A percentile compares a stretch with the other conserved stretches of the same genome.
Conservation (phyloP, 148 eudicot genomes). For the Rhododendron ovatum region DNA sequence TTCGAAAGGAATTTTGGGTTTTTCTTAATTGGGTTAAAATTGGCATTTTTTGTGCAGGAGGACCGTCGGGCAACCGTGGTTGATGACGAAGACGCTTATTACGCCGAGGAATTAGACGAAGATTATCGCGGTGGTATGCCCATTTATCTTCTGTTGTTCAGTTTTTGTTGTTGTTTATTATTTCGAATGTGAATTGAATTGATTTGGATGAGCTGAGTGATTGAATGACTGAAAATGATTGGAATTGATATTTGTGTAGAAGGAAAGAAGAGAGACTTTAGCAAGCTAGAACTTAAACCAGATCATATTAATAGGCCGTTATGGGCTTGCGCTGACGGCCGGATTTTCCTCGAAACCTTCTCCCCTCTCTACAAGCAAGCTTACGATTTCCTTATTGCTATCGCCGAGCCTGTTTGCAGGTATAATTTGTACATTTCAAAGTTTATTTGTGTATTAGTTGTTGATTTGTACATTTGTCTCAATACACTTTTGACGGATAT, state of each 20-base stretch:
- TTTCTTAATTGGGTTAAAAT: not conserved
- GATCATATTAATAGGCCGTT: slow-evolving; percentile 87
- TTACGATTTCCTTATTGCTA: slow-evolving; percentile 95
- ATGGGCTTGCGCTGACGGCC: slow-evolving; percentile 99
- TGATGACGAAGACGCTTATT: slow-evolving; percentile 47
- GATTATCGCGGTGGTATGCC: slow-evolving; percentile 44
- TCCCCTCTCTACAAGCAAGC: slow-evolving; percentile 94
- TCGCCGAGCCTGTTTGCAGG: slow-evolving; percentile 99
- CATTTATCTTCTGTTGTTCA: not conserved
- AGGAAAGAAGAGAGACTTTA: slow-evolving; percentile 71
- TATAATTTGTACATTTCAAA: slow-evolving; percentile 6
- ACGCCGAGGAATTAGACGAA: slow-evolving; percentile 47
- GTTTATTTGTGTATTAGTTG: not conserved
- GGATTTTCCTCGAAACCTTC: slow-evolving; percentile 94
- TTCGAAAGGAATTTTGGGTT: not conserved
- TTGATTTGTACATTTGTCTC: not conserved
- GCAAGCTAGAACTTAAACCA: slow-evolving; percentile 83
- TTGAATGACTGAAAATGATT: not conserved
- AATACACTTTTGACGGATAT: too few relatives aligned
- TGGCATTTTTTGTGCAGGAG: slow-evolving; percentile 27
- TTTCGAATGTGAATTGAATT: not conserved
- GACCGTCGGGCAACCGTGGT: slow-evolving; percentile 28
- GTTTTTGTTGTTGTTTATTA: not conserved
- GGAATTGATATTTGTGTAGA: slow-evolving; percentile 18
- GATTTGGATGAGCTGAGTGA: slow-evolving; percentile 4